These are phyloP conservation scores for Pterocarpus santalinus DNA, from an alignment of 306 rosid genomes.

Conservation along the genomic window DNA sequence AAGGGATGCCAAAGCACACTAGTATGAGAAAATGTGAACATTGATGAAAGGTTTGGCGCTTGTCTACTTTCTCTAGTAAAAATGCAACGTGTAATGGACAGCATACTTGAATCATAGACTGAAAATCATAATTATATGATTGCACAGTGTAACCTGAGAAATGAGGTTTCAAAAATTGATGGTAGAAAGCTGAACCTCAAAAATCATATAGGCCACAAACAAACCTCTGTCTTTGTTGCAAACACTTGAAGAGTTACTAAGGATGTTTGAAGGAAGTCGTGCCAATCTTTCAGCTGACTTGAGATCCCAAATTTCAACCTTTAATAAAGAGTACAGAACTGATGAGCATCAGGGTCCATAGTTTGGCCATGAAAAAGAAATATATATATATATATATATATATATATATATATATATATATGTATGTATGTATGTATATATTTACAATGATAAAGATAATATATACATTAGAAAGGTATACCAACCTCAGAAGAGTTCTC, in stretches of 20 bases:
- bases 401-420: too few relatives aligned
- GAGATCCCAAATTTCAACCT: slow-evolving; percentile 99
- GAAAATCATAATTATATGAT: neutral
- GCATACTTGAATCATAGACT: slow-evolving; percentile 14
- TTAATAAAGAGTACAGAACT: slow-evolving; percentile 41
- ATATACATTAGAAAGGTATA: slow-evolving; percentile 28
- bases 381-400: too few relatives aligned
- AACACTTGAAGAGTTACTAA: slow-evolving; percentile 49
- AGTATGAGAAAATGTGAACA: slow-evolving; percentile 13
- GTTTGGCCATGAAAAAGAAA: neutral
- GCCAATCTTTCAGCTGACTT: slow-evolving; percentile 70
- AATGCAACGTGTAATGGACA: slow-evolving; percentile 7
- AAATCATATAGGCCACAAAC: slow-evolving; percentile 35
- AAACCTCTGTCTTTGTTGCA: slow-evolving; percentile 68
- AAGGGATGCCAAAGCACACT: slow-evolving; percentile 5
- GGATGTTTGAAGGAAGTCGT: slow-evolving; percentile 61
- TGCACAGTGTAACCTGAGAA: slow-evolving; percentile 19
- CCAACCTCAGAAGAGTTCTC: slow-evolving; percentile 82
- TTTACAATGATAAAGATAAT: slow-evolving; percentile 37
- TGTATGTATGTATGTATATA: too few relatives aligned
- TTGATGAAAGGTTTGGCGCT: slow-evolving; percentile 1
- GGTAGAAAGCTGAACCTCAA: slow-evolving; percentile 33
- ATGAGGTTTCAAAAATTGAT: slow-evolving; percentile 14
- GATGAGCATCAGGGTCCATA: slow-evolving; percentile 34
- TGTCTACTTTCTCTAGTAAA: slow-evolving; percentile 30